These are phyloP conservation scores for Hansfordia pulvinata DNA, from an alignment of 2,329 filamentous ascomycete species.

Conservation along the genomic window DNA sequence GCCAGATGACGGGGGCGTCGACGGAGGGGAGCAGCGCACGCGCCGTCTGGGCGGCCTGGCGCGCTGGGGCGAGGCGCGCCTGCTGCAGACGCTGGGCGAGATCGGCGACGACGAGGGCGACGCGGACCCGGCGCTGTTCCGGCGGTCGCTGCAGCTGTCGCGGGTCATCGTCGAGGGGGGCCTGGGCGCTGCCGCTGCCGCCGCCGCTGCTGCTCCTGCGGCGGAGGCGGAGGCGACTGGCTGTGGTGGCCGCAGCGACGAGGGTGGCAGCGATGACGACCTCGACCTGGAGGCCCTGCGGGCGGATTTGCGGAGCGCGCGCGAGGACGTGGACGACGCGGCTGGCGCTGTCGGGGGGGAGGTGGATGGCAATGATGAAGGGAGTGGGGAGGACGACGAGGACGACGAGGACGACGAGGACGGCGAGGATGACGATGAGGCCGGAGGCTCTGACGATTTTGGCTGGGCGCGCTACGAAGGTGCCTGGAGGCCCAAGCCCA, in stretches of 20 bases:
- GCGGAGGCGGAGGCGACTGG: too few relatives aligned
- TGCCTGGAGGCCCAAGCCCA: conserved; percentile 42
- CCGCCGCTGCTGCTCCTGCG: not conserved
- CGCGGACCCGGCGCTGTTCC: not conserved
- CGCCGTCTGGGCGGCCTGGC: not conserved
- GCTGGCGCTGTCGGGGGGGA: too few relatives aligned
- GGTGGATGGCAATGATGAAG: too few relatives aligned
- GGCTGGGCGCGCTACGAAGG: conserved; percentile 37
- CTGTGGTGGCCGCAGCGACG: too few relatives aligned
- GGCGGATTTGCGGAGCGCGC: too few relatives aligned
- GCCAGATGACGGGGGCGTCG: conserved; percentile 1
- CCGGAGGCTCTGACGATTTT: conserved; percentile 8
- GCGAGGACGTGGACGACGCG: too few relatives aligned
- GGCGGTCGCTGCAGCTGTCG: not conserved
- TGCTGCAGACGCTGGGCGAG: not conserved
- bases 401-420: conserved; percentile 4
- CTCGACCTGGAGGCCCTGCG: too few relatives aligned
- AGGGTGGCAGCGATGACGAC: too few relatives aligned
- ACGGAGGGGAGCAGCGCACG: conserved; percentile 2
- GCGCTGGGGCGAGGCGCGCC: not conserved
- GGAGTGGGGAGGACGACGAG: conserved; percentile 2
- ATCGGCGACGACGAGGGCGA: not conserved
- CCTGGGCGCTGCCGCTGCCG: not conserved
- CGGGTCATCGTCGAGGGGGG: conserved; percentile 1
- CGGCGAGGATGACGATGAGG: conserved; percentile 5